Evolutionary conservation across 192 early-diverging fungal genomes (phyloP), one percentile per base, ranked within the genome.

Genomic region (Globomyces pollinis-pini): DNA sequence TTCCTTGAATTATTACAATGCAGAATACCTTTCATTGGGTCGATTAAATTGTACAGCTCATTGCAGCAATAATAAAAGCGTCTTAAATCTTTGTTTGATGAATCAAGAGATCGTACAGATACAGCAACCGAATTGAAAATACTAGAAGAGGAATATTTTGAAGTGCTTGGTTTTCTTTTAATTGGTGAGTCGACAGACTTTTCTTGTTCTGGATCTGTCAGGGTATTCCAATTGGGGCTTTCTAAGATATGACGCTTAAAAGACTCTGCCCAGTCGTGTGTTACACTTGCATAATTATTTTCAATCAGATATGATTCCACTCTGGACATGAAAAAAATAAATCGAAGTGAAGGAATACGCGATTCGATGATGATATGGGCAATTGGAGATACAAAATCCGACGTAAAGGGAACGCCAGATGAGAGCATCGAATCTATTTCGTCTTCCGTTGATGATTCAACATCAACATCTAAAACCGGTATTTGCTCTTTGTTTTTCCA

Each of bases 181-280:
- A 28, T 20, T 15, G 44, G 44, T 28, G 44, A 21, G 4, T 20
- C 23, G 11, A 47, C 44, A n/a, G n/a, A n/a, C n/a, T n/a, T n/a
- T n/a, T n/a, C n/a, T n/a, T n/a, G n/a, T 1, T 47, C 44, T 47
- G 44, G 44, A 0, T 47, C 44, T 5, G 28, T 20, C 23, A 47
- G 23, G 23, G 23, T 47, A 12, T 47, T 47, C 44, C 44, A 47
- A 12, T 47, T 26, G 8, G 6, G 44, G 15, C 28, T 47, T 47
- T 47, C 44, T n/a, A 47, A 47, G 8, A 47, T 47, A 28, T 47
- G n/a, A n/a, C n/a, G 23, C 1, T 47, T 47, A 15, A 47, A 47
- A 3, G 44, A 20, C 5, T 7, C 23, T 3, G 28, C 28, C 44
- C 44, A 47, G n/a, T n/a, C n/a, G n/a, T n/a, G n/a, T 8, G 44